Evolutionary conservation across 768 basidiomycete species (phyloP).

Genomic region (Pleurotus pulmonarius): DNA sequence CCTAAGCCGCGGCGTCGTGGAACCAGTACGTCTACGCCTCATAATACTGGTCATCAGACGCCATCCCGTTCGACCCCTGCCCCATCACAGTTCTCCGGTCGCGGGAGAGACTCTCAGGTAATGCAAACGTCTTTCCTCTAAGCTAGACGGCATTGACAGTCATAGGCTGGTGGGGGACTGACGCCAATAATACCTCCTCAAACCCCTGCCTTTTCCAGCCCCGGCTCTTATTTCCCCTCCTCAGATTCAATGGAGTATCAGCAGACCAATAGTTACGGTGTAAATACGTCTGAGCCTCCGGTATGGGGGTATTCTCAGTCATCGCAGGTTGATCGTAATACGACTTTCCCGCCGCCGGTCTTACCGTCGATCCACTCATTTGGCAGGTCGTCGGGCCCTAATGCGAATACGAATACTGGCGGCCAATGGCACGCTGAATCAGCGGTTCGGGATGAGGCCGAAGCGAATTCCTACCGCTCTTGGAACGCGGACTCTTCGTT

Average conservation of each 20-base stretch:
- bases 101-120: constrained; percentile 37
- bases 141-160: not conserved
- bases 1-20: constrained; percentile 40
- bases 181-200: constrained; percentile 10
- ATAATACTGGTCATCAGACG: constrained; percentile 41
- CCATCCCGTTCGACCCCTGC: constrained; percentile 44
- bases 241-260: constrained; percentile 39
- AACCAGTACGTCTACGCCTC: constrained; percentile 32
- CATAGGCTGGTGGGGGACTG: constrained; percentile 6
- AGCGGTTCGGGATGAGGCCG: constrained; percentile 22
- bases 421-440: constrained; percentile 16
- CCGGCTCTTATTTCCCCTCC: constrained; percentile 4
- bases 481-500: constrained; percentile 43
- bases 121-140: not conserved
- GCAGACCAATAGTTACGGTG: constrained; percentile 36
- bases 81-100: constrained; percentile 34
- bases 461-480: constrained; percentile 42
- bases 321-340: constrained; percentile 40
- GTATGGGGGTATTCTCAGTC: constrained; percentile 53
- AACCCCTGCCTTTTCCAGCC: constrained; percentile 9
- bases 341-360: constrained; percentile 44
- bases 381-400: constrained; percentile 30
- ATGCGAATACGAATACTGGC: not conserved
- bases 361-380: constrained; percentile 54
- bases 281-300: constrained; percentile 39